phyloP scores from a whole-genome alignment of 768 basidiomycete genomes.

The Psilocybe sp. region DNA sequence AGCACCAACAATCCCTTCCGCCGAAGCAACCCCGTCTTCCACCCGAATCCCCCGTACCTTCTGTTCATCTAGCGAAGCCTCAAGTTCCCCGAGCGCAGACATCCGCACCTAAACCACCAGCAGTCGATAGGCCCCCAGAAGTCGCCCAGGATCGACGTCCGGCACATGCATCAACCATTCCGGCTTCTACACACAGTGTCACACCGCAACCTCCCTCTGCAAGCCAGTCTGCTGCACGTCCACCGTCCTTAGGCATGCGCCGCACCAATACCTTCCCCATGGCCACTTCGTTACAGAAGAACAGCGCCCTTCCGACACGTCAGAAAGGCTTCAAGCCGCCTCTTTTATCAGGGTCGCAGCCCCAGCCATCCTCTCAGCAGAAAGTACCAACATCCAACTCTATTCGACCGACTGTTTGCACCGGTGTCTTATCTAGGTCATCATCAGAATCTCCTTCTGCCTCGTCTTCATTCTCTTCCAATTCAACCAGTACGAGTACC shows the following conservation, averaged over 20 bases:
- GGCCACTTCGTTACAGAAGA: slow-evolving; percentile 7
- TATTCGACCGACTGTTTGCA: no score
- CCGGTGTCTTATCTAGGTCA: background rate
- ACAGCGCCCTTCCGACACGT: slow-evolving; percentile 22
- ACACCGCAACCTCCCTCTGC: slow-evolving; percentile 11
- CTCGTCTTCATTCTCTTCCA: background rate
- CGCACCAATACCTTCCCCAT: slow-evolving; percentile 24
- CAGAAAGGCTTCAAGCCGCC: slow-evolving; percentile 38
- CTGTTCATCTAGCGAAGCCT: background rate
- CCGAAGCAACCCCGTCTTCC: no score
- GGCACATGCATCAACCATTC: slow-evolving; percentile 1
- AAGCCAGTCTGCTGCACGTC: slow-evolving; percentile 18
- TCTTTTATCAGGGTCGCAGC: slow-evolving; percentile 21
- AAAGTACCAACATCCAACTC: background rate
- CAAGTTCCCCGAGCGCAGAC: background rate
- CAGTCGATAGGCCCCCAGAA: no score
- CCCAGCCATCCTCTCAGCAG: slow-evolving; percentile 1
- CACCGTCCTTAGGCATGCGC: slow-evolving; percentile 38
- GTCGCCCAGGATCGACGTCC: no score
- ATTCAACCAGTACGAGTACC: background rate
- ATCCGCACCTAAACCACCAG: no score
- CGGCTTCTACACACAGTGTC: slow-evolving; percentile 1
- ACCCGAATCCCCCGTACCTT: background rate
- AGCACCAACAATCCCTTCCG: background rate
- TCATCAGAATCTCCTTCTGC: background rate